A percentile compares a stretch with the other conserved stretches of the same genome.
Conservation (phyloP, 1,284 basidiomycete genomes). For the Kalmanozyma brasiliensis region DNA sequence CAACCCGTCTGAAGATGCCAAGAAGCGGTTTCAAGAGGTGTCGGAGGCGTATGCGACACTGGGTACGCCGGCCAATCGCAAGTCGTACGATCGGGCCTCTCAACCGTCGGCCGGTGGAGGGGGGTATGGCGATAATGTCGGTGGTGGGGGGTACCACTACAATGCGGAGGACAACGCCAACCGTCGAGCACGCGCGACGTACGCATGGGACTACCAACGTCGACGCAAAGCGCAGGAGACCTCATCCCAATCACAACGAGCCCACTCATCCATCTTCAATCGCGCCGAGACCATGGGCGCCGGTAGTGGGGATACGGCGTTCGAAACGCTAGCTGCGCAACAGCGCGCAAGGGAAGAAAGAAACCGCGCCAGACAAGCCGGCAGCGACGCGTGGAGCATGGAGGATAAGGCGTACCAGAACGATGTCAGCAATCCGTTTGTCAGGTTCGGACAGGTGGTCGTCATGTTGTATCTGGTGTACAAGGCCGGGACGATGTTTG, state of each 20-base stretch:
- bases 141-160: constrained; percentile 30
- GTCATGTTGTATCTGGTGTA: constrained; percentile 47
- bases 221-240: constrained; percentile 14
- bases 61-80: constrained; percentile 26
- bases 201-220: constrained; percentile 65
- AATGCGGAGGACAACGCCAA: constrained; percentile 45
- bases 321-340: constrained; percentile 40
- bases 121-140: constrained; percentile 30
- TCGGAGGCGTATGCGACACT: constrained; percentile 64
- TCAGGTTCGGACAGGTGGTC: constrained; percentile 56
- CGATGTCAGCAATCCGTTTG: constrained; percentile 44
- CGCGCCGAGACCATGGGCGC: not conserved
- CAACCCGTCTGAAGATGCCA: constrained; percentile 61
- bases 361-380: constrained; percentile 18
- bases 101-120: not conserved
- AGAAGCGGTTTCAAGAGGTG: constrained; percentile 62
- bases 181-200: constrained; percentile 56
- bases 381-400: constrained; percentile 7
- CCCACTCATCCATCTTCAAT: constrained; percentile 18
- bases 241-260: not conserved
- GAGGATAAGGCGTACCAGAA: constrained; percentile 38
- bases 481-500: constrained; percentile 46
- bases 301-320: constrained; percentile 9
- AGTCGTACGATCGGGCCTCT: constrained; percentile 18
- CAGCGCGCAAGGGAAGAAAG: constrained; percentile 37